A percentile compares a stretch with the other conserved stretches of the same genome.
Evolutionary conservation across 148 eudicot species (phyloP).

Genomic region (Dianthus caryophyllus): DNA sequence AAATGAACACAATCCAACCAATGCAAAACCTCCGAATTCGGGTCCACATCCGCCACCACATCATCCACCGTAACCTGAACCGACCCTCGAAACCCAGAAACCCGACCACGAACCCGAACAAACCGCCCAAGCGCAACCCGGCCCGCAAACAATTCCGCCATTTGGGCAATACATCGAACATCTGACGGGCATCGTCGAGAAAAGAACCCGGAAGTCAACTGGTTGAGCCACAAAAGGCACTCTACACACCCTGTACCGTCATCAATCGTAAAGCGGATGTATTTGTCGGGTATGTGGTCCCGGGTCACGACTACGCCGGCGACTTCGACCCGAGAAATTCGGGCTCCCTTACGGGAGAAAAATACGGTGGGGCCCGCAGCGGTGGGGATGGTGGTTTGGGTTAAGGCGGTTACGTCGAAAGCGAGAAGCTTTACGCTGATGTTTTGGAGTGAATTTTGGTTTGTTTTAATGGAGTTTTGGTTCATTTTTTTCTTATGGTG

Average conservation of each 20-base stretch:
- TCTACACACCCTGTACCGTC: slow-evolving; percentile 73
- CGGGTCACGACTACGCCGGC: slow-evolving; percentile 61
- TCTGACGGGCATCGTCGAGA: slow-evolving; percentile 54
- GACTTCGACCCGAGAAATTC: slow-evolving; percentile 54
- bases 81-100: slow-evolving; percentile 48
- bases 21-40: slow-evolving; percentile 71
- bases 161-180: slow-evolving; percentile 56
- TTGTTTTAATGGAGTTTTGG: background rate
- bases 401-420: slow-evolving; percentile 54
- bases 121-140: slow-evolving; percentile 44
- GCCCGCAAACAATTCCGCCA: slow-evolving; percentile 30
- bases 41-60: slow-evolving; percentile 61
- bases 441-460: slow-evolving; percentile 19
- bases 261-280: slow-evolving; percentile 61
- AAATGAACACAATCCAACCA: slow-evolving; percentile 70
- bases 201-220: slow-evolving; percentile 53
- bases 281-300: slow-evolving; percentile 55
- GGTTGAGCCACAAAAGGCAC: slow-evolving; percentile 84
- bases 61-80: slow-evolving; percentile 74
- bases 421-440: slow-evolving; percentile 71
- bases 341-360: slow-evolving; percentile 37
- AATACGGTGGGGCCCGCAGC: slow-evolving; percentile 34
- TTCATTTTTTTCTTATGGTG: too few relatives aligned
- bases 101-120: slow-evolving; percentile 62
- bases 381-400: slow-evolving; percentile 26